Conservation (phyloP, 1,139 yeast genomes). For the Blastobotrys ciferrii region DNA sequence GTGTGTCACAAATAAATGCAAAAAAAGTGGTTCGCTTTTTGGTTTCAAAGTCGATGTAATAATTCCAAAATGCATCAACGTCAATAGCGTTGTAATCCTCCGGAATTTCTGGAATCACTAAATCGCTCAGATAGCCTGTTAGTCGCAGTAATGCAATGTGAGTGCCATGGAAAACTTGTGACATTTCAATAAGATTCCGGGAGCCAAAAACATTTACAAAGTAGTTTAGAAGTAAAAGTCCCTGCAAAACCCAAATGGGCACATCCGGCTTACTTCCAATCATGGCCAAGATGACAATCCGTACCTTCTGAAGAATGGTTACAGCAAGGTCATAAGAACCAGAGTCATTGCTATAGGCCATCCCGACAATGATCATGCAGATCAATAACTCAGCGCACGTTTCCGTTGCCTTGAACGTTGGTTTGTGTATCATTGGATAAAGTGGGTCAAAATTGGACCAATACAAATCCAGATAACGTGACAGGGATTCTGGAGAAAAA, state of each 20-base stretch:
- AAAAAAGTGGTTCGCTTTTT: slow-evolving; percentile 37
- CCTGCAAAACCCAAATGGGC: slow-evolving; percentile 33
- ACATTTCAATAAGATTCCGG: slow-evolving; percentile 30
- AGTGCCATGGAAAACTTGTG: slow-evolving; percentile 38
- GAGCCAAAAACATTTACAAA: slow-evolving; percentile 34
- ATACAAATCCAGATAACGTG: slow-evolving; percentile 30
- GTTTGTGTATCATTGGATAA: slow-evolving; percentile 38
- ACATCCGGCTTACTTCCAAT: slow-evolving; percentile 29
- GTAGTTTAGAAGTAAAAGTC: slow-evolving; percentile 30
- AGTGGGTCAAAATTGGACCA: slow-evolving; percentile 38
- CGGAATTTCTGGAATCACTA: slow-evolving; percentile 25
- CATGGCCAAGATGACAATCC: slow-evolving; percentile 29
- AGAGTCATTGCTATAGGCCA: slow-evolving; percentile 33
- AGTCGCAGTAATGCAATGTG: slow-evolving; percentile 33
- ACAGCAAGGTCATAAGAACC: slow-evolving; percentile 30
- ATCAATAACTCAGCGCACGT: slow-evolving; percentile 33
- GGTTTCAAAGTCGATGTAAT: slow-evolving; percentile 37
- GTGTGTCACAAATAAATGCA: slow-evolving; percentile 38
- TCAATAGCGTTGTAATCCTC: slow-evolving; percentile 17
- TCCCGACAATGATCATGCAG: slow-evolving; percentile 38
- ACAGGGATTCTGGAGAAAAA: slow-evolving; percentile 21
- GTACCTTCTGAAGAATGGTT: slow-evolving; percentile 27
- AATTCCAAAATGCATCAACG: slow-evolving; percentile 31
- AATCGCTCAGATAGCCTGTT: slow-evolving; percentile 33
- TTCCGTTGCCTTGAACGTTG: slow-evolving; percentile 35